These are phyloP conservation scores for Solanum virginianum DNA, from an alignment of 257 asterid genomes.

Conservation along the genomic window DNA sequence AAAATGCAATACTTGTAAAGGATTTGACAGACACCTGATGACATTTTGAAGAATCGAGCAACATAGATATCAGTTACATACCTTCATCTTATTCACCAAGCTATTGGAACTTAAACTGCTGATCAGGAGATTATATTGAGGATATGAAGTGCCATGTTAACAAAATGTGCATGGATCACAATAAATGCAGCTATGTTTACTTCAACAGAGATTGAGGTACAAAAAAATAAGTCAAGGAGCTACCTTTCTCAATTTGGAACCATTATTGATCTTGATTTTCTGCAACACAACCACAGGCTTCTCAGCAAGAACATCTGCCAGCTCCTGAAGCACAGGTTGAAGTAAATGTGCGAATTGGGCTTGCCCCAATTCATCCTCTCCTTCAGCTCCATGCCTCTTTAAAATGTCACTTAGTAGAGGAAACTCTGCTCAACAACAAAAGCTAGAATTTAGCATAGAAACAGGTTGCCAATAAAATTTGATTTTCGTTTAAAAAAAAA, in stretches of 20 bases:
- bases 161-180: not conserved
- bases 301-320: constrained; percentile 40
- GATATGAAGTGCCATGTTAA: not conserved
- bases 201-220: not conserved
- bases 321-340: constrained; percentile 48
- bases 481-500: not conserved
- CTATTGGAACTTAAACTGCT: not conserved
- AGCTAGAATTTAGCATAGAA: not conserved
- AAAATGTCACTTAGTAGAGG: constrained; percentile 36
- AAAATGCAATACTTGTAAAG: too few relatives aligned
- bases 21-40: too few relatives aligned
- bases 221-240: not conserved
- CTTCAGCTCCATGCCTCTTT: constrained; percentile 36
- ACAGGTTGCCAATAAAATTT: not conserved
- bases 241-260: constrained; percentile 50
- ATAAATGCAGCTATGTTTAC: not conserved
- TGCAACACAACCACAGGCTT: constrained; percentile 22
- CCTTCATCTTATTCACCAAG: not conserved
- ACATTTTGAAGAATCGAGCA: too few relatives aligned
- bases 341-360: constrained; percentile 49
- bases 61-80: not conserved
- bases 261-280: constrained; percentile 33
- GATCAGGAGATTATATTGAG: not conserved
- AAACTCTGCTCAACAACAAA: constrained; percentile 27
- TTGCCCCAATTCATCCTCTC: constrained; percentile 45